Evolutionary conservation across 371 early-diverging fungal species (phyloP), one percentile per base, ranked within the genome.

Genomic region (Capillidium rhysosporum): DNA sequence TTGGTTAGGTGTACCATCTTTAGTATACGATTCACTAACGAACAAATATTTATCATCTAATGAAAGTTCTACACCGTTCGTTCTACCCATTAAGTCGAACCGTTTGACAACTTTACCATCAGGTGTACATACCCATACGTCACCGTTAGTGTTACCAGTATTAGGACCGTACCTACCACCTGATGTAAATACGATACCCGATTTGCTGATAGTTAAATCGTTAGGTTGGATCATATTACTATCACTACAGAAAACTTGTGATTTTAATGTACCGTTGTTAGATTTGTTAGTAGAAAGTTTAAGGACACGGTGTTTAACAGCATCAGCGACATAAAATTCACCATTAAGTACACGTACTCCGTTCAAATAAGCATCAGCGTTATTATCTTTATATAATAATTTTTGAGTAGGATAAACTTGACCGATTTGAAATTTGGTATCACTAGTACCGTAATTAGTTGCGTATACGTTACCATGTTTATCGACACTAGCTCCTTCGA

Each of bases 31-130:
- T 59, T 71, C 71, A 1, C 71, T 69, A 4, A 72, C 56, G 52
- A 68, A 73, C 18, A 75, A 66, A 21, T 56, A 61, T 52, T 65
- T 61, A 30, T 70, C 69, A 30, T 70, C 65, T 2, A 68, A 67
- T 46, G 65, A 61, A 30, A 75, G 58, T 47, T 71, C 75, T 38
- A 75, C 64, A 10, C 75, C 75, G 55, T 75, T 75, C 8, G 70
- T 75, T 39, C 73, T 63, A 44, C 63, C 62, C 46, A 73, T 59
- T 16, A 20, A 14, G 7, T 57, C 63, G 12, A 73, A 60, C 4
- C 34, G 34, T 9, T 5, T 61, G n/a, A 69, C 63, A 52, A 26
- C 47, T 31, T 64, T 65, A 8, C 21, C 28, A 46, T 39, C 16
- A 18, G 43, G 21, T 18, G 7, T 21, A 60, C 70, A 69, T 1